Conservation (phyloP, 2,329 filamentous ascomycete genomes). For the Anisogramma anomala region DNA sequence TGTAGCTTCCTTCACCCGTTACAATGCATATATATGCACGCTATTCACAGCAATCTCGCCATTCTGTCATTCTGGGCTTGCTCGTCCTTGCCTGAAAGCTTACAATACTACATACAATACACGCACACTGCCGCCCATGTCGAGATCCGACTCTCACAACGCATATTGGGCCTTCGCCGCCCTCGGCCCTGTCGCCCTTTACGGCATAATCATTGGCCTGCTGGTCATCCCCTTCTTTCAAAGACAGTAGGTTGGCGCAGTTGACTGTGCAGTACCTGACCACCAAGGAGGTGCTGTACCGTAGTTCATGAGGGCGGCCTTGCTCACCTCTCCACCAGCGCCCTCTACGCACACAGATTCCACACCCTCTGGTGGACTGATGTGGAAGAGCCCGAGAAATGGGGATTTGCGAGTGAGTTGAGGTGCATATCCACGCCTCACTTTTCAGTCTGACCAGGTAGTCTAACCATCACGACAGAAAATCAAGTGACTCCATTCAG, state of each 20-base stretch:
- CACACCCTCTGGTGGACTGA: conserved; percentile 62
- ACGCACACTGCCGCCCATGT: conserved; percentile 1
- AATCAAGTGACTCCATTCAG: conserved; percentile 85
- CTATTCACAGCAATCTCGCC: neutral
- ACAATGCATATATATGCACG: too few species aligned
- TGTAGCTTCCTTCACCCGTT: too few species aligned
- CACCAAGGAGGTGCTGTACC: too few species aligned
- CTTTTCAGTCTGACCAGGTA: too few species aligned
- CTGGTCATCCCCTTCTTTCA: conserved; percentile 63
- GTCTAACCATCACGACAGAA: conserved; percentile 33
- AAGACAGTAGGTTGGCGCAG: too few species aligned
- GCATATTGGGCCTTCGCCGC: conserved; percentile 46
- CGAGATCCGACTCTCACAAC: conserved; percentile 20
- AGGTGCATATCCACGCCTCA: conserved; percentile 21
- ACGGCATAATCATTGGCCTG: conserved; percentile 53
- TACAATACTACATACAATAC: too few species aligned
- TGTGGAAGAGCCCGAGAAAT: conserved; percentile 63
- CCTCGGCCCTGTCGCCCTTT: conserved; percentile 44
- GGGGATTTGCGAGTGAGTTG: conserved; percentile 69
- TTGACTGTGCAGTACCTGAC: too few species aligned
- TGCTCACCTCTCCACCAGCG: conserved; percentile 36
- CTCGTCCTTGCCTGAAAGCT: neutral
- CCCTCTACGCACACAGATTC: conserved; percentile 73
- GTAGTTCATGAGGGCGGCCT: neutral
- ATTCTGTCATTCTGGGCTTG: too few species aligned